Percentiles rank a stretch among this genome's conserved stretches.
Conservation (phyloP, 495 filamentous ascomycete species). For the Aspergillus haitiensis region DNA sequence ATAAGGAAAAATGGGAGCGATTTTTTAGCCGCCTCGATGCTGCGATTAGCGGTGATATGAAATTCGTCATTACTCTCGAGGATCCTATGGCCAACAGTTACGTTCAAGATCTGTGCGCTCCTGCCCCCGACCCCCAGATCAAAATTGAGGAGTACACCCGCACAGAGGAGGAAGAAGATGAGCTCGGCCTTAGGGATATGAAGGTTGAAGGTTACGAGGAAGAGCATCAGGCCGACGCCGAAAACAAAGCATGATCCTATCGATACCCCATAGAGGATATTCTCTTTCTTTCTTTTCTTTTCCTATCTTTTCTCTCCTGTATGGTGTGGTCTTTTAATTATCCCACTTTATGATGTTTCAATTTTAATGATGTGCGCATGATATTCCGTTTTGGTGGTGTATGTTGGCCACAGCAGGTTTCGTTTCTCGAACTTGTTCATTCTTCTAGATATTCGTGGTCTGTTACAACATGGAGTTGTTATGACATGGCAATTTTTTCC, state of each 20-base stretch:
- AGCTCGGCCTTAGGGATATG: conserved; percentile 87
- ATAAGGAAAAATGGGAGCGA: conserved; percentile 68
- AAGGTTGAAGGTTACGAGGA: conserved; percentile 84
- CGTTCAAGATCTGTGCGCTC: conserved; percentile 78
- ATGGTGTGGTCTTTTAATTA: too few species aligned
- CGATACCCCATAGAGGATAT: conserved; percentile 17
- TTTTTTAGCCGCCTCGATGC: conserved; percentile 76
- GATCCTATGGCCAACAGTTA: conserved; percentile 92
- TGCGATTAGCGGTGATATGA: conserved; percentile 77
- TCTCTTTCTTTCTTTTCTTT: conserved; percentile 9
- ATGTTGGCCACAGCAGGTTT: conserved; percentile 17
- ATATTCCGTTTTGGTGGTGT: conserved; percentile 24
- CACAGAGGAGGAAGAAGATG: conserved; percentile 87
- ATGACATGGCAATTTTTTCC: conserved; percentile 5
- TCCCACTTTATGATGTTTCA: conserved; percentile 20
- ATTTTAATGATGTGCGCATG: conserved; percentile 35
- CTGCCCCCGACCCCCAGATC: conserved; percentile 77
- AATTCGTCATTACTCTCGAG: conserved; percentile 82
- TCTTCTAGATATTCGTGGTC: conserved; percentile 29
- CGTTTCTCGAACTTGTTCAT: conserved; percentile 22
- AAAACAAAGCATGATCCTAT: conserved; percentile 28
- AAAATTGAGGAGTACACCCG: conserved; percentile 80
- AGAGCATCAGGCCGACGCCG: conserved; percentile 30
- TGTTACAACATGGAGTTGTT: conserved; percentile 23
- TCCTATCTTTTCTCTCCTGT: neutral